Conservation (phyloP, 768 basidiomycete species). For the Baorangia bicolor region DNA sequence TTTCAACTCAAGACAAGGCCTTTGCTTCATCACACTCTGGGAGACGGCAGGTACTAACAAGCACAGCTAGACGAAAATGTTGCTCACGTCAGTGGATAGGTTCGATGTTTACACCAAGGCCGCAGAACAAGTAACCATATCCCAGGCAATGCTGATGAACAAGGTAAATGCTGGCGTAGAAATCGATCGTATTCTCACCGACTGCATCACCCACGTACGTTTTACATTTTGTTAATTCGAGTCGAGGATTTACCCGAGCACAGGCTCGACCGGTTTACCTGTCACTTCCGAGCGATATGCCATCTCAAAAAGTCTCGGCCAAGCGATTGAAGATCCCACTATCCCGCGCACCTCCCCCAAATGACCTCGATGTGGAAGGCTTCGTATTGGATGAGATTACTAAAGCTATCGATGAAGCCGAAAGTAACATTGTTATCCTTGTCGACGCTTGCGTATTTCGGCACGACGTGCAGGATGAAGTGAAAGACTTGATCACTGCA, state of each 20-base stretch:
- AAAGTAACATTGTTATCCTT: conserved; percentile 65
- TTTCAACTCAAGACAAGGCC: conserved; percentile 67
- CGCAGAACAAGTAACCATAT: conserved; percentile 68
- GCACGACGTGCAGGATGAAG: conserved; percentile 63
- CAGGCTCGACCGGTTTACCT: conserved; percentile 88
- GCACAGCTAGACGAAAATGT: background rate
- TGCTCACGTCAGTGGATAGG: conserved; percentile 34
- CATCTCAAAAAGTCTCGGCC: conserved; percentile 62
- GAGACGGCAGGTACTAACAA: conserved; percentile 62
- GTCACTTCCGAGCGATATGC: conserved; percentile 81
- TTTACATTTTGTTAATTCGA: background rate
- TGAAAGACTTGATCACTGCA: conserved; percentile 56
- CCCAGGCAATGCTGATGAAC: conserved; percentile 59
- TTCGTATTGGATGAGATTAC: conserved; percentile 75
- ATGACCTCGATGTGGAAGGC: conserved; percentile 57
- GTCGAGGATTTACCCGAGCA: background rate
- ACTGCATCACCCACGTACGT: conserved; percentile 57
- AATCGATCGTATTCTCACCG: conserved; percentile 77
- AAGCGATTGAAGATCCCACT: conserved; percentile 62
- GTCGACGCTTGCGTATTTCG: conserved; percentile 81
- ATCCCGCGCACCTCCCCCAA: conserved; percentile 45
- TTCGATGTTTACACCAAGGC: conserved; percentile 81
- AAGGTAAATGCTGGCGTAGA: conserved; percentile 57
- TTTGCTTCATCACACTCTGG: conserved; percentile 85
- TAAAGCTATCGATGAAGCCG: conserved; percentile 58